Evolutionary conservation across 2,329 filamentous ascomycete genomes (phyloP).

Genomic region (Sporothrix protearum): DNA sequence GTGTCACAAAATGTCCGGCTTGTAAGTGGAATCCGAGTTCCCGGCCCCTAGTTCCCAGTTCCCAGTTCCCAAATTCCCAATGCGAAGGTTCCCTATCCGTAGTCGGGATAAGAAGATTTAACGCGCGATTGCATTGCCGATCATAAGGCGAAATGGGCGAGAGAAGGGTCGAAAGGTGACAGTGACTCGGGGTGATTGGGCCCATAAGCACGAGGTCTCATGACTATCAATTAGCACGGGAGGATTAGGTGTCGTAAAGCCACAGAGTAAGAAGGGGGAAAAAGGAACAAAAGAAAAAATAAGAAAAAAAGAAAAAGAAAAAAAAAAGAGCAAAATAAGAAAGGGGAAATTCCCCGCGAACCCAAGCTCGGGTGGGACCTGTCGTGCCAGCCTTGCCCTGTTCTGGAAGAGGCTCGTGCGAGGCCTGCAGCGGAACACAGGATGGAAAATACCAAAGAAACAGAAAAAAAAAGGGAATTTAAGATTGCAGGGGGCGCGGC

Average conservation of each 20-base stretch:
- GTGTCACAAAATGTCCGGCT: not conserved
- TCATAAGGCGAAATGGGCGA: not conserved
- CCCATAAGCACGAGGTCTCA: not conserved
- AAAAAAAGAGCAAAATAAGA: not conserved
- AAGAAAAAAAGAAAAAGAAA: no score
- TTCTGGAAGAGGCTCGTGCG: not conserved
- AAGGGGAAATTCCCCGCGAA: not conserved
- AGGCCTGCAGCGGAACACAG: not conserved
- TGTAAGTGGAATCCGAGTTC: not conserved
- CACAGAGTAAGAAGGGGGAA: not conserved
- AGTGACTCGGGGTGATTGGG: not conserved
- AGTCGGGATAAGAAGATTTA: not conserved
- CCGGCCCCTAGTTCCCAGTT: no score
- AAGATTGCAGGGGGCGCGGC: not conserved
- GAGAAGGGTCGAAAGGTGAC: no score
- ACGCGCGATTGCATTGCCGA: not conserved
- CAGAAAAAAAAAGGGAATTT: not conserved
- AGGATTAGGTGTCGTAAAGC: no score
- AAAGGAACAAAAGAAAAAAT: not conserved
- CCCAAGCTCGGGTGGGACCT: not conserved
- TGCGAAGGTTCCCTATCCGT: not conserved
- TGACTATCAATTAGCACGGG: not conserved
- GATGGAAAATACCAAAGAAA: not conserved
- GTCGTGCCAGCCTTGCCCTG: not conserved
- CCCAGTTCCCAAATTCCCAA: not conserved